phyloP scores from a whole-genome alignment of 2,329 filamentous ascomycete genomes.

The Fonsecaea pedrosoi region DNA sequence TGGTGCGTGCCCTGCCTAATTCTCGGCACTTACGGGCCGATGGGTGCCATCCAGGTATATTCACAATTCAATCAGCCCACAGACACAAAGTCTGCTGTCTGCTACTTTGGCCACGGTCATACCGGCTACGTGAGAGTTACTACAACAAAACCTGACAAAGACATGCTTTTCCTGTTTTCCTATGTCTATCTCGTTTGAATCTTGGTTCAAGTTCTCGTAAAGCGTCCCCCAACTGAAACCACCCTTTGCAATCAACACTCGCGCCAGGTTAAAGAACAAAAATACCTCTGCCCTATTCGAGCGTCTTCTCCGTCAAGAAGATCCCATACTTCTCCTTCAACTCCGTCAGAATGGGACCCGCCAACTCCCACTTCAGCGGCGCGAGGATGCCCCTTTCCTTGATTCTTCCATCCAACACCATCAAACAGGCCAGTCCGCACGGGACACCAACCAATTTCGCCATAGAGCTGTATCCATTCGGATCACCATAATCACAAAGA shows the following conservation, averaged over 20 bases:
- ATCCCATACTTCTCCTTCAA: conserved; percentile 80
- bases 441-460: conserved; percentile 80
- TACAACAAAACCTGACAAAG: neutral
- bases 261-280: neutral
- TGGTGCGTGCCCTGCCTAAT: neutral
- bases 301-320: conserved; percentile 71
- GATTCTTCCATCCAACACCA: conserved; percentile 76
- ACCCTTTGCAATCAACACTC: neutral
- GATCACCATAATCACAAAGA: conserved; percentile 80
- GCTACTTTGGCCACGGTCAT: no score
- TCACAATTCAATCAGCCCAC: no score
- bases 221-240: neutral
- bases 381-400: conserved; percentile 76
- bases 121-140: neutral
- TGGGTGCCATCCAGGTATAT: no score
- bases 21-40: no score
- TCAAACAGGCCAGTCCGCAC: conserved; percentile 75
- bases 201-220: neutral
- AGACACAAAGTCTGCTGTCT: no score
- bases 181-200: neutral
- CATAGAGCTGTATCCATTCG: conserved; percentile 78
- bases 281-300: conserved; percentile 29
- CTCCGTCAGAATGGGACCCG: conserved; percentile 75
- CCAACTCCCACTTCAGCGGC: conserved; percentile 75
- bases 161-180: neutral